Conservation (phyloP, 345 rosid species). For the Raphanus sativus region DNA sequence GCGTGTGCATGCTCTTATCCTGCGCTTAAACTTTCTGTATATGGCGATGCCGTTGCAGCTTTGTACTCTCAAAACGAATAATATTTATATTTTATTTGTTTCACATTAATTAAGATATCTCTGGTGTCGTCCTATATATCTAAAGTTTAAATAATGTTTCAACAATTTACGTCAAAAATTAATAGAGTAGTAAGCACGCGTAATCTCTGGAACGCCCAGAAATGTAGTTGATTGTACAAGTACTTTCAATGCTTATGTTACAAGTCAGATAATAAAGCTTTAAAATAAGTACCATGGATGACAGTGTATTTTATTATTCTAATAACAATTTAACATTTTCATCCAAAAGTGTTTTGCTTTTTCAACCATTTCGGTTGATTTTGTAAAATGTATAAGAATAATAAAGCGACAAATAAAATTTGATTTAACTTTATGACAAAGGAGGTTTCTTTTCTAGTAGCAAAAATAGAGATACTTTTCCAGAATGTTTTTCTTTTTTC, state of each 20-base stretch:
- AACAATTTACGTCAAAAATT: neutral
- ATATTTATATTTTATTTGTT: neutral
- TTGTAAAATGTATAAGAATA: neutral
- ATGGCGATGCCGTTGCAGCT: slow-evolving; percentile 84
- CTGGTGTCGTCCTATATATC: neutral
- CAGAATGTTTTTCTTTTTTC: neutral
- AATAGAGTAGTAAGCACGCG: neutral
- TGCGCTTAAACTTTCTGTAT: slow-evolving; percentile 62
- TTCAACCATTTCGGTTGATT: neutral
- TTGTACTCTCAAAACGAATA: slow-evolving; percentile 40
- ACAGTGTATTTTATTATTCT: neutral
- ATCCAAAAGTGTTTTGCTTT: neutral
- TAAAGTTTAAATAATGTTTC: neutral
- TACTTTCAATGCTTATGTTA: neutral
- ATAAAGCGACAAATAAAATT: neutral
- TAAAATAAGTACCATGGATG: neutral
- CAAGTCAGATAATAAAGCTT: neutral
- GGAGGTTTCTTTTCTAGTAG: neutral
- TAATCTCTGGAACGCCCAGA: neutral
- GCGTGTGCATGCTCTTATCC: slow-evolving; percentile 68
- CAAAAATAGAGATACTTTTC: neutral
- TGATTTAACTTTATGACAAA: neutral
- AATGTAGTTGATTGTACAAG: neutral
- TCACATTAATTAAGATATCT: neutral
- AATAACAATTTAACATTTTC: neutral